Evolutionary conservation across 495 filamentous ascomycete genomes (phyloP), one percentile per base, ranked within the genome.

Genomic region (Pyronema domesticum): DNA sequence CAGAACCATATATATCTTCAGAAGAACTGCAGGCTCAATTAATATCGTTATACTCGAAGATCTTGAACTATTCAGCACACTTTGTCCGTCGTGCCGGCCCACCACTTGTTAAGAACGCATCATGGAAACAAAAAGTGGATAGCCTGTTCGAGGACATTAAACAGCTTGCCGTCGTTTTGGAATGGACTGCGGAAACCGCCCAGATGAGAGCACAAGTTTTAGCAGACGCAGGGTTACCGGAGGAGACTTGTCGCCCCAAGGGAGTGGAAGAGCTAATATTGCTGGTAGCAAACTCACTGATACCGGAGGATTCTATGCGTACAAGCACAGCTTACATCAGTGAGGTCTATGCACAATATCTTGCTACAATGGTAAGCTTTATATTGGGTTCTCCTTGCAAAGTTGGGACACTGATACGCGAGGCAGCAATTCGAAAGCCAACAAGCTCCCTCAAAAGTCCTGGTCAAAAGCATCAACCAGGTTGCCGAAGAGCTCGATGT

Each of bases 281-380:
- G 7, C 45, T 58, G 18, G 37, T 46, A 11, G 39, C 55, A 13
- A 42, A 36, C 3, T 39, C 46, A 7, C 37, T 58, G 11, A 8
- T 55, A 15, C 57, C 57, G 17, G 53, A 55, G 40, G 53, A 58
- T 35, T 55, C 36, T 14, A 58, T 35, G n/a, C 37, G 49, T 30
- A 45, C 53, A 14, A 35, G 30, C 10, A 42, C 45, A 15, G 37
- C 19, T 7, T 46, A 17, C 10, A 49, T 55, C 14, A 44, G 57
- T 34, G 57, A 58, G 40, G 51, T 58, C 43, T 58, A 58, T 14
- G 48, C 57, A 14, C 53, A 58, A 37, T 55, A 55, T 33, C 54
- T 58, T 48, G 53, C 57, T 7, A 37, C 23, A 13, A 15, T 58
- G n/a, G 57, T 55, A 36, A 49, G 52, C 39, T 18, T 33, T 36